Percentiles rank a stretch among this genome's conserved stretches.
Evolutionary conservation across 495 filamentous ascomycete species (phyloP).

Genomic region (Recurvomyces mirabilis): DNA sequence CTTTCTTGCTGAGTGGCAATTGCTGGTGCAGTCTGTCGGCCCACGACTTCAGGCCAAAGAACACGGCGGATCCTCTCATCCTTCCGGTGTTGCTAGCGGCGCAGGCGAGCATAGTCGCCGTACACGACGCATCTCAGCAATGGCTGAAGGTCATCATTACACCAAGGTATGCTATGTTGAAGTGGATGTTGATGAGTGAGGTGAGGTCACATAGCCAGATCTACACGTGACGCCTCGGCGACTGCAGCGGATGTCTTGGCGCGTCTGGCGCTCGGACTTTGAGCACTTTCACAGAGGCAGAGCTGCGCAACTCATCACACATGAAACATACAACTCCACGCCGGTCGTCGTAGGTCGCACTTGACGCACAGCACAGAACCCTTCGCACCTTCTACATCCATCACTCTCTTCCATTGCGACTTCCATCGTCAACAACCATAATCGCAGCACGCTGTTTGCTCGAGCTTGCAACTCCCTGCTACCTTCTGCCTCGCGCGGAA

Average conservation of each 20-base stretch:
- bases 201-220: no score
- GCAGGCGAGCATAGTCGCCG: background rate
- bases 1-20: constrained; percentile 49
- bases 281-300: background rate
- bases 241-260: no score
- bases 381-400: background rate
- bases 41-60: constrained; percentile 22
- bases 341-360: background rate
- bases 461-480: background rate
- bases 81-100: background rate
- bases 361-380: background rate
- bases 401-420: background rate
- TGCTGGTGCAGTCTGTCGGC: constrained; percentile 54
- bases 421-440: no score
- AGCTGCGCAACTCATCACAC: background rate
- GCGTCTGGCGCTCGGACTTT: no score
- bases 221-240: no score
- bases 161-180: no score
- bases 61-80: constrained; percentile 17
- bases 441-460: no score
- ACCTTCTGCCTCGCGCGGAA: no score
- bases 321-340: background rate
- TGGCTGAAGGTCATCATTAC: background rate
- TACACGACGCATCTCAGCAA: background rate
- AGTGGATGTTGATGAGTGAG: no score